Evolutionary conservation across 2,329 filamentous ascomycete genomes (phyloP), one percentile per base, ranked within the genome.

Genomic region (Penicillium hesseltinei): DNA sequence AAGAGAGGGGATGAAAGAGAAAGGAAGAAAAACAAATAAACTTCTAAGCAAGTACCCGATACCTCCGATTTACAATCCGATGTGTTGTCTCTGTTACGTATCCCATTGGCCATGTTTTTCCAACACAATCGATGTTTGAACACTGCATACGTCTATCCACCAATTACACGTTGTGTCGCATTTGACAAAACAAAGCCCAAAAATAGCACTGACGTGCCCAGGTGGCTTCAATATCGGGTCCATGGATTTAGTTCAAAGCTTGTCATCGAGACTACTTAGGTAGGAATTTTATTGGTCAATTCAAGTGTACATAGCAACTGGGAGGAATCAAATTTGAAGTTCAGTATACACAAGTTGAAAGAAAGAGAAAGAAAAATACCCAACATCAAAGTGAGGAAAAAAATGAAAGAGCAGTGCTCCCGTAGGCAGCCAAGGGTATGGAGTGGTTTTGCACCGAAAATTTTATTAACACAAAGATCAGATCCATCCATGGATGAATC

Each of bases 1-100:
- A 10, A 39, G n/a, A 39, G 36, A 38, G 36, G 15, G 21, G 15
- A 23, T 35, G 23, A 31, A 36, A 42, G 25, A 33, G 27, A 49
- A 54, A 21, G 42, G 42, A 35, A 31, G 7, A 49, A 9, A 39
- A 54, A 29, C 23, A 25, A 46, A 21, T 25, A 19, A 48, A 48
- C n/a, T 44, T 44, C 23, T 6, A 25, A 27, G 15, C 44, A 38
- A 21, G 19, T 38, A 5, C 13, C 8, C 43, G 46, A 44, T 44
- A 21, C 46, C 38, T 55, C 53, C 8, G 53, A 55, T 50, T 43
- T n/a, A 10, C 13, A 54, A 35, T 25, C 21, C 25, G 45, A 36
- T 47, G 45, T 25, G 45, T 47, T 47, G 31, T 35, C 15, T 47
- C 19, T 47, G n/a, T 25, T 25, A 13, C 9, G 21, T 36, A 33